Evolutionary conservation across 139 green algal species (phyloP).

Genomic region (Chlamydomonas sp.): DNA sequence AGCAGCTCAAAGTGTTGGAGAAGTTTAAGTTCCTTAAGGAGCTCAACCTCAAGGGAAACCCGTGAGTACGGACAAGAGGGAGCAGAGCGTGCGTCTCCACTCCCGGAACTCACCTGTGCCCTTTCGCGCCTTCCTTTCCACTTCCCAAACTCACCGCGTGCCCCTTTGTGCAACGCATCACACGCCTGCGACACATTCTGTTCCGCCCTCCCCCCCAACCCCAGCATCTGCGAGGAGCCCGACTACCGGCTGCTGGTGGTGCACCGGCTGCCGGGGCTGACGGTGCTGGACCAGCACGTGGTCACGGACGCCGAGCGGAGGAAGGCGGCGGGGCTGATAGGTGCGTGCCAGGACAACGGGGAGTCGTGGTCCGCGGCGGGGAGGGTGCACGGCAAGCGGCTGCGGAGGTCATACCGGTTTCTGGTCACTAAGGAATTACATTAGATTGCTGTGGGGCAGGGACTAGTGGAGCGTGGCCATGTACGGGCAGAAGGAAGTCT

Average conservation of each 20-base stretch:
- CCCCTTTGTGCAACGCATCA: too few relatives aligned
- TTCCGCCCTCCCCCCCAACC: neutral
- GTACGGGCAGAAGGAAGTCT: neutral
- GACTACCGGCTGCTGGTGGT: constrained; percentile 70
- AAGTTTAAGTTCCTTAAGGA: constrained; percentile 62
- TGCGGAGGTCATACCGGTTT: too few relatives aligned
- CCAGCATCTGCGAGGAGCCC: constrained; percentile 61
- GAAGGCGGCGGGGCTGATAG: constrained; percentile 47
- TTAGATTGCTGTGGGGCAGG: too few relatives aligned
- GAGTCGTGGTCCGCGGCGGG: too few relatives aligned
- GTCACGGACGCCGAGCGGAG: constrained; percentile 52
- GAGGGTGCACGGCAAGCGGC: too few relatives aligned
- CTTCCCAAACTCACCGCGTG: too few relatives aligned
- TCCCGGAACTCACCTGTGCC: neutral
- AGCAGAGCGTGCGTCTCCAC: neutral
- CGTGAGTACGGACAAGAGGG: neutral
- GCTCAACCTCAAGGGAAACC: constrained; percentile 64
- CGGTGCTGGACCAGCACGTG: constrained; percentile 65
- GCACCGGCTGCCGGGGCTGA: constrained; percentile 55
- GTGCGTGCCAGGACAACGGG: neutral
- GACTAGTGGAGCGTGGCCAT: too few relatives aligned
- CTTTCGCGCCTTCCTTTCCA: too few relatives aligned
- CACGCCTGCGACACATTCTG: too few relatives aligned
- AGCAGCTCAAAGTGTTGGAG: constrained; percentile 52
- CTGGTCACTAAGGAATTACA: too few relatives aligned